Base-by-base conservation (phyloP, 2,329 filamentous ascomycete genomes). In the Didymellaceae sp. region DNA sequence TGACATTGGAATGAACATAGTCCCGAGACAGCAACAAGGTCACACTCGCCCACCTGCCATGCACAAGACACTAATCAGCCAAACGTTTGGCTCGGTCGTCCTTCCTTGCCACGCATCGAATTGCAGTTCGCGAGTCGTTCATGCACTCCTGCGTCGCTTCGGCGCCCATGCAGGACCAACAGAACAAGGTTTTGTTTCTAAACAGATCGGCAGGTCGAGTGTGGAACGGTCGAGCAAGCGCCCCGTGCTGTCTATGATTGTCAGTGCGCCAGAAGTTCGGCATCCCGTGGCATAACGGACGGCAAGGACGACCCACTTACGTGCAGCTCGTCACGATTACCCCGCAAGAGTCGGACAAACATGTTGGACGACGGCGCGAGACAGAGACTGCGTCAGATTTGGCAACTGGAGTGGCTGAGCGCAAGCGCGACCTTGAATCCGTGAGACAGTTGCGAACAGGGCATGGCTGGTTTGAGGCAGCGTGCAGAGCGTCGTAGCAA, bases 271-370 rank as follows among this genome's bases (percentile, higher is more conserved):
- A 35, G 26, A 48, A 22, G 28, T 34, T 45, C 47, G 41, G 47
- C 45, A 43, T 51, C 47, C 47, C 47, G 47, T 51, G 41, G 40
- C 47, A 41, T 45, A 41, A 51, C 41, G 35, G 40, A 45, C 30
- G 47, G 40, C 47, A 45, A 51, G 17, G 18, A 42, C 16, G 45
- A 42, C 45, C 46, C 46, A 50, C 46, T 44, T 38, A 35, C 40
- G 13, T 50, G 46, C 46, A 50, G 46, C 46, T 40, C 34, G 21
- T 45, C 28, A 40, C 28, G 14, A 43, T 17, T 50, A 45, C 40
- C 47, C 47, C 47, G 22, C 40, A 44, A 40, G 35, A 33, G 20
- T 26, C 28, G 40, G 17, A 30, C 28, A 44, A 40, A 30, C 40
- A 40, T 39, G 26, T 39, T 44, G 39, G 34, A 34, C 26, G 26